phyloP scores from a whole-genome alignment of 2,329 filamentous ascomycete species.

The Microascus cirrosus region DNA sequence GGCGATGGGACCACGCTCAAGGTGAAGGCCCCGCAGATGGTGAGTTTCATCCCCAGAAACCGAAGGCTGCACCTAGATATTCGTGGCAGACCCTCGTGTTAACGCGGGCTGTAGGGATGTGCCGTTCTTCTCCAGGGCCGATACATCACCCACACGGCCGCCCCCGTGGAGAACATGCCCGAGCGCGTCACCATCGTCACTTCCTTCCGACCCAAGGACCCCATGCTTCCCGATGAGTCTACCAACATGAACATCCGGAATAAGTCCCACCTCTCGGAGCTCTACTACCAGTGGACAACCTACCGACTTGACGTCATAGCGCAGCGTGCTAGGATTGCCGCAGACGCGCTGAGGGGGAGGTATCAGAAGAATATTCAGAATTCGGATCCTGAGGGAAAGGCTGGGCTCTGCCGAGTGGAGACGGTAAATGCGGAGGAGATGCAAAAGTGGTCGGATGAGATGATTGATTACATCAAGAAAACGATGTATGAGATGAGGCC shows the following conservation, averaged over 20 bases:
- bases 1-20: background rate
- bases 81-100: no score
- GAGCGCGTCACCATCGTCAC: background rate
- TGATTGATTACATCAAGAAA: background rate
- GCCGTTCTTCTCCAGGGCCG: background rate
- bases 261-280: background rate
- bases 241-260: background rate
- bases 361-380: background rate
- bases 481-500: background rate
- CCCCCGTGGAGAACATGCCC: background rate
- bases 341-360: background rate
- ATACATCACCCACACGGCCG: background rate
- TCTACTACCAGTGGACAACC: background rate
- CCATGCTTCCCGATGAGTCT: background rate
- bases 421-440: background rate
- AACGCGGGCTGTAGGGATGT: background rate
- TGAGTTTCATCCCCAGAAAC: background rate
- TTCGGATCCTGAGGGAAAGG: background rate
- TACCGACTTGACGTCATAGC: background rate
- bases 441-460: background rate
- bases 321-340: background rate
- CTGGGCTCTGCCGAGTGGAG: background rate
- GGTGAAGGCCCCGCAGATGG: background rate
- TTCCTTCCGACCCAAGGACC: background rate
- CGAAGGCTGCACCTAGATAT: background rate